Conservation (phyloP, 176 grass and related monocot species). For the Paspalum vaginatum region DNA sequence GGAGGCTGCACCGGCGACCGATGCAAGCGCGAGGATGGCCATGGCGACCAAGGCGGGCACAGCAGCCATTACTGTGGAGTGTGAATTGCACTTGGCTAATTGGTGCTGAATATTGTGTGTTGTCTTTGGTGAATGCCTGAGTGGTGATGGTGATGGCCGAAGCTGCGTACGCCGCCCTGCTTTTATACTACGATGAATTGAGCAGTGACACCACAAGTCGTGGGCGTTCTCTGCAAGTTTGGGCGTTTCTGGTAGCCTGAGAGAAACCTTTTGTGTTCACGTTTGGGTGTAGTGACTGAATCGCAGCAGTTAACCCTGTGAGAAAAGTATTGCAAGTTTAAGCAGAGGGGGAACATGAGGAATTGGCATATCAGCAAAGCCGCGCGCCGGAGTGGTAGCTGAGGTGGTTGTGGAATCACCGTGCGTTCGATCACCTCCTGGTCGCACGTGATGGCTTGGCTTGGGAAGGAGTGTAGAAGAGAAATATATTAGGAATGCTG, state of each 20-base stretch:
- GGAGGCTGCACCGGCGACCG: background rate
- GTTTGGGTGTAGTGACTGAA: constrained; percentile 52
- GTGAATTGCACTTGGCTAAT: background rate
- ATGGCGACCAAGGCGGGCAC: constrained; percentile 24
- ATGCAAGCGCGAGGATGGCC: constrained; percentile 29
- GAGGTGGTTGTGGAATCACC: constrained; percentile 51
- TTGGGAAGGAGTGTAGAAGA: background rate
- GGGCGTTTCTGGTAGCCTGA: constrained; percentile 24
- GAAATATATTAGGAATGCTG: constrained; percentile 38
- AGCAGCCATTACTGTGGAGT: constrained; percentile 54
- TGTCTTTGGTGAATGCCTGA: background rate
- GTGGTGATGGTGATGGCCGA: background rate
- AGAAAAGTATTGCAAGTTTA: constrained; percentile 32
- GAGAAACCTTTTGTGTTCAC: background rate
- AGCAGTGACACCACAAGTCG: constrained; percentile 7
- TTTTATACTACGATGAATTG: constrained; percentile 36
- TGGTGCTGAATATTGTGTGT: background rate
- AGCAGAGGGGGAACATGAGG: background rate
- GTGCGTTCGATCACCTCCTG: background rate
- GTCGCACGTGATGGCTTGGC: constrained; percentile 11
- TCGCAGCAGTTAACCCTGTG: constrained; percentile 39
- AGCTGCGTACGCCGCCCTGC: background rate
- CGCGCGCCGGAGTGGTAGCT: constrained; percentile 29
- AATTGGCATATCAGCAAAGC: background rate
- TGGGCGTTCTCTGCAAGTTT: constrained; percentile 54